Percentiles rank a stretch among this genome's conserved stretches.
Evolutionary conservation across 305 asterid genomes (phyloP).

Genomic region (Petunia hybrid): DNA sequence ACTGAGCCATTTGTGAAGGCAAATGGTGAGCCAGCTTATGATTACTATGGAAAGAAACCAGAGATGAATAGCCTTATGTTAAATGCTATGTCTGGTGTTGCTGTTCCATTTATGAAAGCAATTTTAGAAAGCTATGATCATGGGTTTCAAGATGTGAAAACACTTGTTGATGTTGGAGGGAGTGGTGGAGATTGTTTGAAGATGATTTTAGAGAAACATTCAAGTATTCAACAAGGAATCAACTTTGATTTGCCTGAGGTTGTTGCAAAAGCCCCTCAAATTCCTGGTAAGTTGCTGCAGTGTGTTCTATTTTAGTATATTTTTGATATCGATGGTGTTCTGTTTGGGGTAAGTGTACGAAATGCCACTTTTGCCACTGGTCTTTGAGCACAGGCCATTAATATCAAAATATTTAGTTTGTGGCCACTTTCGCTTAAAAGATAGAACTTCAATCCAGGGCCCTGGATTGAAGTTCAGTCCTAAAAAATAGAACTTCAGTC

Average conservation of each 20-base stretch:
- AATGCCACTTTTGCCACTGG: too few relatives aligned
- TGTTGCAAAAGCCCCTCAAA: conserved; percentile 34
- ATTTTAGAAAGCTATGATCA: conserved; percentile 37
- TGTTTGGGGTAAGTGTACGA: too few relatives aligned
- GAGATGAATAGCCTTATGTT: conserved; percentile 37
- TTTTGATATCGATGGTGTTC: too few relatives aligned
- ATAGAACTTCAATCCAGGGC: too few relatives aligned
- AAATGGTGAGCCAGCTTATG: conserved; percentile 38
- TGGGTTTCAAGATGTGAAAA: conserved; percentile 35
- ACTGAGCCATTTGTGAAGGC: conserved; percentile 37
- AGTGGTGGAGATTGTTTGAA: conserved; percentile 39
- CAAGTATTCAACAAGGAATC: conserved; percentile 31
- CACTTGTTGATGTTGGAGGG: conserved; percentile 39
- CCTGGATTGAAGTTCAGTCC: too few relatives aligned
- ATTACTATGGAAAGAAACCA: conserved; percentile 33
- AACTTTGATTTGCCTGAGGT: conserved; percentile 44
- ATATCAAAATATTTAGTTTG: too few relatives aligned
- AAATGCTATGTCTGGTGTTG: conserved; percentile 38
- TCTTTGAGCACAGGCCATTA: too few relatives aligned
- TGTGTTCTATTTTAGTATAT: too few relatives aligned
- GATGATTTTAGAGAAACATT: conserved; percentile 36
- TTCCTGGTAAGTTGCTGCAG: conserved; percentile 35
- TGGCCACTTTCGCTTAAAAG: too few relatives aligned
- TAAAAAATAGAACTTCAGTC: too few relatives aligned
- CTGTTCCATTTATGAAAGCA: conserved; percentile 39